Conservation (phyloP, 2,329 filamentous ascomycete genomes). For the Colletotrichum caudatum region DNA sequence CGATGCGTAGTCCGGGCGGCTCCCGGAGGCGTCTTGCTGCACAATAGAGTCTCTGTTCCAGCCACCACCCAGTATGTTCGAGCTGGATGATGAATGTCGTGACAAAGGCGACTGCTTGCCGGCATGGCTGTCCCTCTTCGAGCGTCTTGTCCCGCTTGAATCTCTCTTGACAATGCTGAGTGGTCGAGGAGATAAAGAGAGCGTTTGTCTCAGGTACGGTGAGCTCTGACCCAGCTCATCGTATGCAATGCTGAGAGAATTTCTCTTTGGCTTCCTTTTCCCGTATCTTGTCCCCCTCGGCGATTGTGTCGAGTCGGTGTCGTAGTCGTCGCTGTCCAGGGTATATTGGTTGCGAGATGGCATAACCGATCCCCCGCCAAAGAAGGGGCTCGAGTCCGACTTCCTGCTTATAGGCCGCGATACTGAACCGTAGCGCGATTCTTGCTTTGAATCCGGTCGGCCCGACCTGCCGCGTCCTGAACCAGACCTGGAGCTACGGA, state of each 20-base stretch:
- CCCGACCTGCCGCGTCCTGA: slow-evolving; percentile 35
- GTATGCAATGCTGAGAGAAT: slow-evolving; percentile 40
- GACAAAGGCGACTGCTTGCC: slow-evolving; percentile 34
- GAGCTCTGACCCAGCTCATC: slow-evolving; percentile 35
- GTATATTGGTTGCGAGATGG: slow-evolving; percentile 36
- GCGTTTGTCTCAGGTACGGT: slow-evolving; percentile 30
- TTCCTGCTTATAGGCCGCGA: slow-evolving; percentile 41
- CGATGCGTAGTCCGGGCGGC: slow-evolving; percentile 27
- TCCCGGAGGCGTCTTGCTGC: slow-evolving; percentile 23
- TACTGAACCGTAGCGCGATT: slow-evolving; percentile 31
- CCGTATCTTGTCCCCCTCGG: slow-evolving; percentile 33
- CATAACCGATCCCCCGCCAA: slow-evolving; percentile 40
- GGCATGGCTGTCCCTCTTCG: slow-evolving; percentile 29
- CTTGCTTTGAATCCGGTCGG: slow-evolving; percentile 30
- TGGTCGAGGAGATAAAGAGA: slow-evolving; percentile 36
- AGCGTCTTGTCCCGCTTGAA: slow-evolving; percentile 24
- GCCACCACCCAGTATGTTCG: slow-evolving; percentile 29
- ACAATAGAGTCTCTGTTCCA: slow-evolving; percentile 34
- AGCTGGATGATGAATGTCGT: slow-evolving; percentile 34
- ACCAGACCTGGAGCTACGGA: slow-evolving; percentile 27
- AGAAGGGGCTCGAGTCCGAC: slow-evolving; percentile 41
- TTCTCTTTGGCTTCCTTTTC: slow-evolving; percentile 34
- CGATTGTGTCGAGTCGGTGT: slow-evolving; percentile 28
- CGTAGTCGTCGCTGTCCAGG: slow-evolving; percentile 36
- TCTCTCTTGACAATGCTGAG: slow-evolving; percentile 39